A percentile compares a stretch with the other conserved stretches of the same genome.
Evolutionary conservation across 768 basidiomycete species (phyloP).

Genomic region (Mrakia blollopis): DNA sequence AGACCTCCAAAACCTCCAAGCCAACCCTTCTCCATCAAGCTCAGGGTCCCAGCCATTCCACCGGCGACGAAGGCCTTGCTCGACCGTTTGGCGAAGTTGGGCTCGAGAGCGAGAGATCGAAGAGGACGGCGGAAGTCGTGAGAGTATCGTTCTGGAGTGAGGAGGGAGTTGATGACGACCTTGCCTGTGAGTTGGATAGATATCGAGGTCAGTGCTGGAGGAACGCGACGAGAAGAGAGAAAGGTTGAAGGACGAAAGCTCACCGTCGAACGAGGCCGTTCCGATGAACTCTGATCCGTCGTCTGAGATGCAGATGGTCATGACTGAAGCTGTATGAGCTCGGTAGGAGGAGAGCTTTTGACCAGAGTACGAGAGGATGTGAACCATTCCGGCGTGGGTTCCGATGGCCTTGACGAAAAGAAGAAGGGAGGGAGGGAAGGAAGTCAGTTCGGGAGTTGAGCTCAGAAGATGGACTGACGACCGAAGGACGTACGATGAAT

Average conservation of each 20-base stretch:
- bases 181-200: conserved; percentile 58
- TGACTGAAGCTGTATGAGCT: conserved; percentile 80
- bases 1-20: conserved; percentile 26
- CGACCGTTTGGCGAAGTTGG: conserved; percentile 72
- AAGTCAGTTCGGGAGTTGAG: neutral
- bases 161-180: conserved; percentile 77
- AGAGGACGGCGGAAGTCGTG: conserved; percentile 91
- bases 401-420: conserved; percentile 67
- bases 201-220: neutral
- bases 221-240: neutral
- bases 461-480: too few species aligned
- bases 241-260: conserved; percentile 45
- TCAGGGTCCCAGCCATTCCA: conserved; percentile 78
- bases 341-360: conserved; percentile 81
- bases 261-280: conserved; percentile 85
- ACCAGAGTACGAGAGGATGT: conserved; percentile 73
- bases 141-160: conserved; percentile 69
- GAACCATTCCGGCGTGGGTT: conserved; percentile 87
- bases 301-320: conserved; percentile 73
- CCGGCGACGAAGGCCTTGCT: conserved; percentile 82
- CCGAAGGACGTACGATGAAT: conserved; percentile 55
- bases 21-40: conserved; percentile 94
- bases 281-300: conserved; percentile 80
- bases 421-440: neutral
- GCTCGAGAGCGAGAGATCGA: conserved; percentile 83